These are phyloP conservation scores for Leavenworthia alabamica DNA, from an alignment of 345 rosid species.

Conservation along the genomic window DNA sequence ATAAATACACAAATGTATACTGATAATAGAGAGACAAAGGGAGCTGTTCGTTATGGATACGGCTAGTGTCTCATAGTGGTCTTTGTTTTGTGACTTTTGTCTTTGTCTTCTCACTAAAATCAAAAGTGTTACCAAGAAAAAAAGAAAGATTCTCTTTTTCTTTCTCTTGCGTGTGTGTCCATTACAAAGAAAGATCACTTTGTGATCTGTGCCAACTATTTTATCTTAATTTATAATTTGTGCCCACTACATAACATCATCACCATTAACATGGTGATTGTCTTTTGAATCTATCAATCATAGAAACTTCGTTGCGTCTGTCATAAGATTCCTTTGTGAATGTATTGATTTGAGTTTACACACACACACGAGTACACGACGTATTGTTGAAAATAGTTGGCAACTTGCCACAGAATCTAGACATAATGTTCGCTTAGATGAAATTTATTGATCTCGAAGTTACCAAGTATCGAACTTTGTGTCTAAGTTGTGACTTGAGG, in stretches of 20 bases:
- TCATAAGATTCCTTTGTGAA: constrained; percentile 7
- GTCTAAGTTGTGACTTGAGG: constrained; percentile 22
- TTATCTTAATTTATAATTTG: constrained; percentile 17
- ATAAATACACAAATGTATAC: background rate
- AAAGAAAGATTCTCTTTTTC: constrained; percentile 23
- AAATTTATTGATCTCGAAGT: constrained; percentile 1
- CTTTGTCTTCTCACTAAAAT: constrained; percentile 22
- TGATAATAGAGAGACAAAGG: constrained; percentile 25
- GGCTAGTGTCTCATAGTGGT: constrained; percentile 26
- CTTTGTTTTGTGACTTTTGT: constrained; percentile 28
- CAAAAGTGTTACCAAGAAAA: background rate
- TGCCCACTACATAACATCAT: constrained; percentile 19
- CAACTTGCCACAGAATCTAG: constrained; percentile 4
- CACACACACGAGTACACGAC: too few species aligned
- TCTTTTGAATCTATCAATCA: constrained; percentile 16
- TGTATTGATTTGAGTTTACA: background rate
- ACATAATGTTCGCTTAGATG: background rate
- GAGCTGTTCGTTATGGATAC: constrained; percentile 23
- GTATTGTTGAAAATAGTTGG: background rate
- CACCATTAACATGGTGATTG: background rate
- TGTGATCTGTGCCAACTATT: constrained; percentile 21
- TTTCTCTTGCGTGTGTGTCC: constrained; percentile 20
- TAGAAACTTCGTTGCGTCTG: constrained; percentile 2
- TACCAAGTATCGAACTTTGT: constrained; percentile 21
- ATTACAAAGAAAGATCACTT: too few species aligned